Conservation (phyloP, 257 asterid species). For the Nemophila menziesii region DNA sequence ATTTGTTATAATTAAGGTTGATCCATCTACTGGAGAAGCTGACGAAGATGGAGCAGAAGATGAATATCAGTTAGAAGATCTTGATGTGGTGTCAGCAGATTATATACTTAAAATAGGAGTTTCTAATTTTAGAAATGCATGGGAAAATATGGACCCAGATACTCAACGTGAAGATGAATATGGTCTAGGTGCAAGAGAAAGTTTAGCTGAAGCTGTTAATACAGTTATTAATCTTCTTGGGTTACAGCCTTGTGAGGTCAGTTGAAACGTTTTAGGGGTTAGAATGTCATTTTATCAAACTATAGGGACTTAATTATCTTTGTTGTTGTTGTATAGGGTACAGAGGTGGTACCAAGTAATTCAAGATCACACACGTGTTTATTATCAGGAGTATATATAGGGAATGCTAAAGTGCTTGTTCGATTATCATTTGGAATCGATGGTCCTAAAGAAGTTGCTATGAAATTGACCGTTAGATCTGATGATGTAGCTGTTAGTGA, state of each 20-base stretch:
- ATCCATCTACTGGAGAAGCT: constrained; percentile 87
- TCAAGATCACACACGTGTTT: constrained; percentile 89
- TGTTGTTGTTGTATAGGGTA: constrained; percentile 45
- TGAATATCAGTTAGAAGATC: constrained; percentile 94
- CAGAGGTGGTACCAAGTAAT: constrained; percentile 70
- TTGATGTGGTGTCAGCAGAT: constrained; percentile 88
- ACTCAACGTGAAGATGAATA: constrained; percentile 76
- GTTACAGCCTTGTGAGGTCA: constrained; percentile 98
- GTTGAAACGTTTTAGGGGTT: too few relatives aligned
- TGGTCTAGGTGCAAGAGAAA: constrained; percentile 95
- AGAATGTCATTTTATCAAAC: not conserved
- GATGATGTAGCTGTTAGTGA: constrained; percentile 75
- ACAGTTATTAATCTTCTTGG: constrained; percentile 89
- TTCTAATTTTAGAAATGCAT: constrained; percentile 90
- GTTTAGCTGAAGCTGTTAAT: constrained; percentile 75
- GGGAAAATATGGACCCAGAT: constrained; percentile 84
- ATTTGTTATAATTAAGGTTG: constrained; percentile 50
- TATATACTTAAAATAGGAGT: constrained; percentile 83
- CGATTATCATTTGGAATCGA: constrained; percentile 83
- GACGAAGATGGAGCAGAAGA: constrained; percentile 99
- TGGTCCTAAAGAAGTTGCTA: constrained; percentile 79
- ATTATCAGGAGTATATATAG: constrained; percentile 86
- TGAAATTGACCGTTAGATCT: constrained; percentile 91
- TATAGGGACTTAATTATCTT: not conserved
- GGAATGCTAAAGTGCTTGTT: constrained; percentile 83